Percentiles rank a stretch among this genome's conserved stretches.
These are phyloP conservation scores for Bothriochloa decipiens DNA, from an alignment of 176 grass and related monocot species.

Conservation along the genomic window DNA sequence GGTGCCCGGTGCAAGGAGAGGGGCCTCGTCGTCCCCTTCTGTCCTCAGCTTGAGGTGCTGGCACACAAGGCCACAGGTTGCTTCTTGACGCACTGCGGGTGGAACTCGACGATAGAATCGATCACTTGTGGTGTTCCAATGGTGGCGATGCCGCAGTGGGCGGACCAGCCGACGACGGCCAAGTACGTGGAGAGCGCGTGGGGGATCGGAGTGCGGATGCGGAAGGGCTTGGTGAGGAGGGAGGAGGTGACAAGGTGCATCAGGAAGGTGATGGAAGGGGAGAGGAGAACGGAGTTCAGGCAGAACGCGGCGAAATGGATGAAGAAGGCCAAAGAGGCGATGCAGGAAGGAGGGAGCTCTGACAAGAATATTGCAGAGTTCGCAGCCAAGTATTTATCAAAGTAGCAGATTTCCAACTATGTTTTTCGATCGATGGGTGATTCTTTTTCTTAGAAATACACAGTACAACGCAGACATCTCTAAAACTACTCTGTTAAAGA, in stretches of 20 bases:
- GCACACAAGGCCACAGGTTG: slow-evolving; percentile 40
- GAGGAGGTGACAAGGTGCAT: slow-evolving; percentile 9
- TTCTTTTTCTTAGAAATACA: background rate
- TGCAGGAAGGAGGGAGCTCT: slow-evolving; percentile 2
- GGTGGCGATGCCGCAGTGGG: background rate
- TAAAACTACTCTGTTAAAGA: background rate
- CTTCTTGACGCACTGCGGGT: slow-evolving; percentile 72
- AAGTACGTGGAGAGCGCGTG: background rate
- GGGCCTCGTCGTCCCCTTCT: background rate
- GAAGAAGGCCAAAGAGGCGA: background rate
- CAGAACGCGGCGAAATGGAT: background rate
- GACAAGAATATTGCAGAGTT: background rate
- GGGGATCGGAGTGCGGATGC: background rate
- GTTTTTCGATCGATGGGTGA: background rate
- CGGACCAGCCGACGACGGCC: background rate
- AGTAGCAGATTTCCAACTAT: background rate
- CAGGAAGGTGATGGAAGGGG: background rate
- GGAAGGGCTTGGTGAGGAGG: background rate
- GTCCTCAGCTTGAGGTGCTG: background rate
- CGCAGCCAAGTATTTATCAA: background rate
- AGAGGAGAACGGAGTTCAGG: background rate
- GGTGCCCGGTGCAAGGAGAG: background rate
- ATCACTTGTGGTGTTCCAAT: background rate
- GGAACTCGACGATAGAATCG: slow-evolving; percentile 53
- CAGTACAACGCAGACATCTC: no score